Percentiles rank a stretch among this genome's conserved stretches.
Evolutionary conservation across 176 grass and related monocot species (phyloP).

Genomic region (Urochloa ruziziensis): DNA sequence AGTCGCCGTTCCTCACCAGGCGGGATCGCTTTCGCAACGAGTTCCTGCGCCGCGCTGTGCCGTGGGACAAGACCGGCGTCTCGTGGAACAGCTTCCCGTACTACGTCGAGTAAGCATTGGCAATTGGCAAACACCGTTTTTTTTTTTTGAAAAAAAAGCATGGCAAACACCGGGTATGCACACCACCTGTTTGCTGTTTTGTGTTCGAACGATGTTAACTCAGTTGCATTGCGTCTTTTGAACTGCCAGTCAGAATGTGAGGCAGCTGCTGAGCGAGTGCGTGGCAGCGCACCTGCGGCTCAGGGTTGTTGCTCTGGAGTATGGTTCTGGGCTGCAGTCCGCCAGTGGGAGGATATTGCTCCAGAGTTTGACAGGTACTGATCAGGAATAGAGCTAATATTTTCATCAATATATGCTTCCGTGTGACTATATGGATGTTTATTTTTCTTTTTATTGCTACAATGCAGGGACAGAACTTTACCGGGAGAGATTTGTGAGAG

Average conservation of each 20-base stretch:
- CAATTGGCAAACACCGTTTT: background rate
- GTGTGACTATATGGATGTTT: background rate
- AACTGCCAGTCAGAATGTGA: conserved; percentile 51
- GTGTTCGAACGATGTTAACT: background rate
- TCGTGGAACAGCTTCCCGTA: conserved; percentile 84
- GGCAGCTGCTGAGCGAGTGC: conserved; percentile 66
- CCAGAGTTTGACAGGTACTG: conserved; percentile 68
- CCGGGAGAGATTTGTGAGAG: conserved; percentile 75
- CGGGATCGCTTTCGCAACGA: conserved; percentile 74
- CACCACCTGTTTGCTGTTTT: conserved; percentile 2
- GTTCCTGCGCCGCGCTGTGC: conserved; percentile 72
- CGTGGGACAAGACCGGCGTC: conserved; percentile 74
- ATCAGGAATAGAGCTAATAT: background rate
- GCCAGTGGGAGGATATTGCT: conserved; percentile 77
- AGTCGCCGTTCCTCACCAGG: conserved; percentile 73
- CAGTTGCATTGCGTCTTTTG: conserved; percentile 17
- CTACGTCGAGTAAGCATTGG: conserved; percentile 74
- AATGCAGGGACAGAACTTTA: conserved; percentile 89
- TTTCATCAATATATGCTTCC: conserved; percentile 2
- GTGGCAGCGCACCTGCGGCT: conserved; percentile 71
- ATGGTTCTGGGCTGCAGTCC: conserved; percentile 67
- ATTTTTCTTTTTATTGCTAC: background rate
- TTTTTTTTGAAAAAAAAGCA: too few relatives aligned
- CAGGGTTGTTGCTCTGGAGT: conserved; percentile 45
- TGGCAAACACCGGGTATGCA: background rate